These are phyloP conservation scores for Musa schizocarpa DNA, from an alignment of 176 grass and related monocot genomes.

Conservation along the genomic window DNA sequence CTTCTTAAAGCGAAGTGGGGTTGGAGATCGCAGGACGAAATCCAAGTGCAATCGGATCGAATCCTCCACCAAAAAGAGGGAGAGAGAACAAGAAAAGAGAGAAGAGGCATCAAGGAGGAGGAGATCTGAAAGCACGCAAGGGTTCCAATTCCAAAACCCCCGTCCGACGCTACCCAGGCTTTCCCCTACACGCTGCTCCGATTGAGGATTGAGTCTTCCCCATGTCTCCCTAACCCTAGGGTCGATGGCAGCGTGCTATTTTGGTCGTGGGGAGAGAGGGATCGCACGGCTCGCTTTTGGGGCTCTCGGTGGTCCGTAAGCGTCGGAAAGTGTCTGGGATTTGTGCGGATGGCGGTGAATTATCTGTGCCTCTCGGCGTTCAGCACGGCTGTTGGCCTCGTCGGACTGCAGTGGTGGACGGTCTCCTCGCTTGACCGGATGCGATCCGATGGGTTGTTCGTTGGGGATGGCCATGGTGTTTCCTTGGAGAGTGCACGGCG, in stretches of 20 bases:
- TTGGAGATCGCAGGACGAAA: neutral
- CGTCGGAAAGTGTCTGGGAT: constrained; percentile 4
- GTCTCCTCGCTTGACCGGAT: constrained; percentile 40
- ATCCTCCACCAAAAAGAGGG: neutral
- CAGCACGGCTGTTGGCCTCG: constrained; percentile 42
- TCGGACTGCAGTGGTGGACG: constrained; percentile 61
- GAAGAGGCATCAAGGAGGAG: neutral
- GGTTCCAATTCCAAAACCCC: neutral
- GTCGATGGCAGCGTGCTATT: neutral
- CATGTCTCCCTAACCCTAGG: neutral
- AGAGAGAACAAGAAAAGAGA: neutral
- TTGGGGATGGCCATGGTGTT: neutral
- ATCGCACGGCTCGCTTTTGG: neutral
- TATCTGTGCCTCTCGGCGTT: constrained; percentile 44
- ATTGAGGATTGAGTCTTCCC: neutral
- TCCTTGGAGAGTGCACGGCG: neutral
- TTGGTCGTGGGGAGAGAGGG: neutral
- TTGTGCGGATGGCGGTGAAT: constrained; percentile 53
- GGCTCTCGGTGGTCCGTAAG: neutral
- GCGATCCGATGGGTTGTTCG: constrained; percentile 11
- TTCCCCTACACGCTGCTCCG: neutral
- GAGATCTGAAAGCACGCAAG: neutral
- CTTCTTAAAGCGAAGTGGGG: neutral
- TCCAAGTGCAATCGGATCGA: neutral
- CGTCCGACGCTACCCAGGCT: neutral